Conservation (phyloP, 78 protist genomes). For the Goniomonas avonlea region DNA sequence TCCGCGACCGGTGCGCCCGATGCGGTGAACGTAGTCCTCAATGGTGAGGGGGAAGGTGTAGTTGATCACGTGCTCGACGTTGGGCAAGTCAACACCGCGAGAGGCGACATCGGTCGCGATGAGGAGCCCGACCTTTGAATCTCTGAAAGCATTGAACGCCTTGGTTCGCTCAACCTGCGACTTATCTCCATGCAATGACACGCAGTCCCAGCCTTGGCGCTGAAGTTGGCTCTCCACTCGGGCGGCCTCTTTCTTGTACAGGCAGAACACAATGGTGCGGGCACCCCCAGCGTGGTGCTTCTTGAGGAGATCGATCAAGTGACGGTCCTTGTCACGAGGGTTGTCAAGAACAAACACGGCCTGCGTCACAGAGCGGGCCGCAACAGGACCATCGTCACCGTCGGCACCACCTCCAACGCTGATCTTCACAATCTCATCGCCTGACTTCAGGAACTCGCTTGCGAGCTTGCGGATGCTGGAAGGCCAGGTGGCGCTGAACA, state of each 20-base stretch:
- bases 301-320: constrained; percentile 4
- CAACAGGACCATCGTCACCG: too few relatives aligned
- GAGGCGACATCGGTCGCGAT: constrained; percentile 65
- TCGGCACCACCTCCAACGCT: constrained; percentile 10
- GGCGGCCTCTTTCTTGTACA: constrained; percentile 21
- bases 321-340: constrained; percentile 5
- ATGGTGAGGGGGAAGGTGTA: constrained; percentile 45
- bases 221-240: background rate
- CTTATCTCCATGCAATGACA: background rate
- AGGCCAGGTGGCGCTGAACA: constrained; percentile 30
- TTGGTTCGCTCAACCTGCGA: constrained; percentile 14
- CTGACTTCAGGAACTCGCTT: constrained; percentile 28
- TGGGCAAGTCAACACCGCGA: constrained; percentile 51
- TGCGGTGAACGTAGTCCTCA: constrained; percentile 33
- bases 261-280: constrained; percentile 12
- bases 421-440: too few relatives aligned
- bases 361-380: too few relatives aligned
- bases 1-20: constrained; percentile 34
- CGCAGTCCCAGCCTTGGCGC: background rate
- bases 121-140: background rate
- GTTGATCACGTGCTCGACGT: constrained; percentile 53
- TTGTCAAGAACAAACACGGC: too few relatives aligned
- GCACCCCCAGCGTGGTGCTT: constrained; percentile 16
- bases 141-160: constrained; percentile 6
- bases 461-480: constrained; percentile 14